Base-by-base conservation (phyloP, 2,329 filamentous ascomycete species). In the Plenodomus lindquistii region DNA sequence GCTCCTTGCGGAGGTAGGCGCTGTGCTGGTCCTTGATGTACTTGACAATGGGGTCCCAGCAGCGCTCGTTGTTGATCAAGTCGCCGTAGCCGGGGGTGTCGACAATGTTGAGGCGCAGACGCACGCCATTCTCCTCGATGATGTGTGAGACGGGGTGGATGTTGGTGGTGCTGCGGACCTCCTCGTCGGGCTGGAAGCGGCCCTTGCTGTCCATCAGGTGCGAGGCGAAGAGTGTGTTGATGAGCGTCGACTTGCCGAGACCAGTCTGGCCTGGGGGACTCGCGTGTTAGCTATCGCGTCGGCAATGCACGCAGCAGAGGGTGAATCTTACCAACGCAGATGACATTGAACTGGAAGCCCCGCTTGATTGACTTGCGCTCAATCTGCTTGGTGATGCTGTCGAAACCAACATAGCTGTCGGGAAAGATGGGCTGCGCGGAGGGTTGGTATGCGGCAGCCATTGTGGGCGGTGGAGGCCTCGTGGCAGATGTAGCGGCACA, bases 11-110 rank as follows among this genome's bases (percentile, higher is more conserved):
- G 66, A 99, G 86, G 81, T 97, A 99, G 69, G 94, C 93, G 44
- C 91, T 97, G 83, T 99, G 94, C 82, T 99, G 94, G 78, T 99
- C 94, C 84, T 99, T 99, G 84, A 99, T 99, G 80, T 99, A 99
- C 83, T 99, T 99, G 83, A 99, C 93, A 75, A 99, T 99, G 57
- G 94, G 94, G 73, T 99, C 94, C 94, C 94, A 99, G 86, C 94
- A 99, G 83, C 94, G 89, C 80, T 99, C 94, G 77, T 99, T 99
- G 85, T 99, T 99, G 77, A 99, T 94, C 72, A 97, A 85, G 71
- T 99, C 94, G 71, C 94, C 94, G 71, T 99, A 99, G 59, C 94
- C 94, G 58, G 94, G 94, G 58, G 94, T 99, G 75, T 99, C 94
- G 70, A 99, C 94, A 71, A 99, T 99, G 85, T 97, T 99, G 71